Percentiles rank a stretch among this genome's conserved stretches.
Evolutionary conservation across 345 rosid genomes (phyloP).

Genomic region (Eucalyptus victrix): DNA sequence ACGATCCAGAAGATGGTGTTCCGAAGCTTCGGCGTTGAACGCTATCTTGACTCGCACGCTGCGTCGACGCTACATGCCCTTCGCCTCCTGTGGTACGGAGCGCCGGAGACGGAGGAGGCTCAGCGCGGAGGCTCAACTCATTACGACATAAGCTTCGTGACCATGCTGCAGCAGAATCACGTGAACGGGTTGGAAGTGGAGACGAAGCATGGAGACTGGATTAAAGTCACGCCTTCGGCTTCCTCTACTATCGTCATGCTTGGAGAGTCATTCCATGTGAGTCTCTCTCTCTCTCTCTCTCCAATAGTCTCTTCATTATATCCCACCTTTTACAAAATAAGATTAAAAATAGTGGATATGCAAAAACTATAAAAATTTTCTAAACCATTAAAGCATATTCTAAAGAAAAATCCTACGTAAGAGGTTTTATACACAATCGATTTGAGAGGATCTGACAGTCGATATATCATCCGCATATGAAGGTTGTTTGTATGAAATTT

Average conservation of each 20-base stretch:
- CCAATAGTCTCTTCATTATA: not conserved
- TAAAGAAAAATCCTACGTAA: not conserved
- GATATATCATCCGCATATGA: not conserved
- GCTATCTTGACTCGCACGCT: not conserved
- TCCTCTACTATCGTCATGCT: not conserved
- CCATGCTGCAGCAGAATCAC: not conserved
- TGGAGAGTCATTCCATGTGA: slow-evolving; percentile 1
- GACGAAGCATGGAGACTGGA: not conserved
- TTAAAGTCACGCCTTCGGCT: not conserved
- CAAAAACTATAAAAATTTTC: not conserved
- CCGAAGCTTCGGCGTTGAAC: not conserved
- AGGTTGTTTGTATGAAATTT: not conserved
- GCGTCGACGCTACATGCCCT: not conserved
- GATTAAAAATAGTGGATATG: not conserved
- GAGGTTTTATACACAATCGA: not conserved
- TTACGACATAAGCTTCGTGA: not conserved
- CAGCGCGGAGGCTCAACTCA: not conserved
- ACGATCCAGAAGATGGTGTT: not conserved
- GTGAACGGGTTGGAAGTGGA: not conserved
- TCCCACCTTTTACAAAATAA: not conserved
- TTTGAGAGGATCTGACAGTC: not conserved
- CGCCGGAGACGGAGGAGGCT: not conserved
- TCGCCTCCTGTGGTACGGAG: not conserved
- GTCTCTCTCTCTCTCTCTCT: not conserved
- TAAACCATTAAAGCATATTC: not conserved